phyloP scores from a whole-genome alignment of 1,139 yeast species.

The Sugiyamaella novakii region DNA sequence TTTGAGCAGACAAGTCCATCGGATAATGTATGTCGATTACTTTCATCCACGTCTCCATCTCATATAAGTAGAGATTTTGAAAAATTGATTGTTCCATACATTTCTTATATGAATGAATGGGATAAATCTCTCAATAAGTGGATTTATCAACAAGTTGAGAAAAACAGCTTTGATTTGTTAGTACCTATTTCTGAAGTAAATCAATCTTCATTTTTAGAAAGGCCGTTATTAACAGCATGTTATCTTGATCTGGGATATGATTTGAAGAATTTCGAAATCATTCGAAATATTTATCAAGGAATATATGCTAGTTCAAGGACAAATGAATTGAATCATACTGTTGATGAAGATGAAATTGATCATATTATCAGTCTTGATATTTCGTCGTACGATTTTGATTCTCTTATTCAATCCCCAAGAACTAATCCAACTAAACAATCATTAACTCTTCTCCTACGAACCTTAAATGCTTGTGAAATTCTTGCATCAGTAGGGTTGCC shows the following conservation, averaged over 20 bases:
- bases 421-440: slow-evolving; percentile 10
- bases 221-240: slow-evolving; percentile 28
- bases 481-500: slow-evolving; percentile 12
- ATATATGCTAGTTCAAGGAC: slow-evolving; percentile 6
- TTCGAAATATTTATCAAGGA: slow-evolving; percentile 13
- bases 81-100: slow-evolving; percentile 24
- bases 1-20: slow-evolving; percentile 26
- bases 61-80: slow-evolving; percentile 31
- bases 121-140: slow-evolving; percentile 18
- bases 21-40: slow-evolving; percentile 25
- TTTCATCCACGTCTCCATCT: slow-evolving; percentile 25
- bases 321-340: background rate
- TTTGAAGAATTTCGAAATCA: slow-evolving; percentile 3
- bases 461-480: slow-evolving; percentile 13
- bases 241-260: slow-evolving; percentile 18
- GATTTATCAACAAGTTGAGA: slow-evolving; percentile 10
- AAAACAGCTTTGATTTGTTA: slow-evolving; percentile 15
- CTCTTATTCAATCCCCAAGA: slow-evolving; percentile 2
- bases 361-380: background rate
- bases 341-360: background rate
- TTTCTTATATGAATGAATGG: slow-evolving; percentile 20
- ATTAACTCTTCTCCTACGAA: slow-evolving; percentile 5
- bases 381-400: background rate
- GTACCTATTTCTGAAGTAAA: slow-evolving; percentile 20
- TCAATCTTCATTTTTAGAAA: slow-evolving; percentile 14